Evolutionary conservation across 306 rosid genomes (phyloP), one percentile per base, ranked within the genome.

Genomic region (Styphnolobium japonicum): DNA sequence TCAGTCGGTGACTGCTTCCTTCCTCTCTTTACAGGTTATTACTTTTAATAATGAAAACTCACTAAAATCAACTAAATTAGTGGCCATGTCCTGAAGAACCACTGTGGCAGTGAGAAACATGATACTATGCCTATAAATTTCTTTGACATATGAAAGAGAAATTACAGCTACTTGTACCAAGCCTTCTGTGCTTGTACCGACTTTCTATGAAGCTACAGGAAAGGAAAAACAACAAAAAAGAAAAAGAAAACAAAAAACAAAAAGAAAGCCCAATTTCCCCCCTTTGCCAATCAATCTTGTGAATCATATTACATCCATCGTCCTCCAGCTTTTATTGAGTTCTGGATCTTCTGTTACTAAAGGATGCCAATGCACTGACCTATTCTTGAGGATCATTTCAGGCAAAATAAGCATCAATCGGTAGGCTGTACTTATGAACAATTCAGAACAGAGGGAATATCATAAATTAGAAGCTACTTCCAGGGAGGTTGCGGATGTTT

Each of bases 401-500:
- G 75, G 18, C 48, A 9, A 27, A 29, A 49, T 37, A 51, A 70
- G 48, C 77, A 78, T 57, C 67, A 78, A 78, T 42, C 2, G 63
- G 68, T 10, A 43, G 43, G 21, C 62, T 79, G 71, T 61, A 66
- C 37, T 72, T 80, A 73, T 67, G 27, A 72, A 75, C 77, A 57
- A 42, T 22, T 75, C 65, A 66, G 48, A 74, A 22, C 68, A 36
- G 73, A 12, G 64, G 52, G 14, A 21, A 80, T 46, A 58, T 42
- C 34, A 71, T 37, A 61, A 65, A 65, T 55, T 73, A 43, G 46
- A 75, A 67, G 39, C 66, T 80, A 81, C 71, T 81, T 81, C 81
- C 77, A 75, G 22, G 85, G 85, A 57, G 81, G 66, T 43, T 57
- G 81, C 10, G 66, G 27, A 67, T 67, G 92, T 73, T 86, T 91